Conservation (phyloP, 2,329 filamentous ascomycete genomes). For the Trichoderma aggressivum region DNA sequence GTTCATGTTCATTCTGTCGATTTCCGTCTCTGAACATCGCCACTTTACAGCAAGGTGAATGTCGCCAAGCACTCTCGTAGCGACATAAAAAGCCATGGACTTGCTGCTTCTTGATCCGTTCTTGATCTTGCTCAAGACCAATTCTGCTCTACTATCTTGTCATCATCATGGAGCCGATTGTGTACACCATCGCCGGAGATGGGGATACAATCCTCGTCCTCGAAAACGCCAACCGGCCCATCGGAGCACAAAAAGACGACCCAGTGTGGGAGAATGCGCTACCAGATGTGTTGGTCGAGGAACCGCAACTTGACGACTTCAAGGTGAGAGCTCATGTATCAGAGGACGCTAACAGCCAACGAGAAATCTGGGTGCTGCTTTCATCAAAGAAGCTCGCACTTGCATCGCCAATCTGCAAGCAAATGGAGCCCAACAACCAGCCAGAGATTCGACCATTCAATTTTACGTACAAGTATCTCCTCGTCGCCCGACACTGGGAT, state of each 20-base stretch:
- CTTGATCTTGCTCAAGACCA: background rate
- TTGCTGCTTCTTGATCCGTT: background rate
- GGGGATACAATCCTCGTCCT: constrained; percentile 13
- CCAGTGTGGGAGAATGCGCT: background rate
- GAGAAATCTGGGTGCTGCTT: constrained; percentile 20
- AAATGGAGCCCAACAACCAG: constrained; percentile 17
- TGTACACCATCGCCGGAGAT: background rate
- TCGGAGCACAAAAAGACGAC: background rate
- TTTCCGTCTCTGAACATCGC: background rate
- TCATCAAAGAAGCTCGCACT: constrained; percentile 36
- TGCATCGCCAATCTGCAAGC: constrained; percentile 27
- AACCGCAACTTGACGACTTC: background rate
- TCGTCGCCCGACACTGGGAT: constrained; percentile 27
- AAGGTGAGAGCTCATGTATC: background rate
- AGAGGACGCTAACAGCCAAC: background rate
- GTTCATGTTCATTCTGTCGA: background rate
- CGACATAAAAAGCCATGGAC: background rate
- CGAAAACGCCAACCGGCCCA: background rate
- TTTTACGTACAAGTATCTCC: constrained; percentile 4
- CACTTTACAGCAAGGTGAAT: background rate
- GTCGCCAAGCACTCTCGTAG: background rate
- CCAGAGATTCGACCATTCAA: background rate
- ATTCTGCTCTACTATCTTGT: background rate
- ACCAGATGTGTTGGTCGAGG: background rate
- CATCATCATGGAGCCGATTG: background rate